These are phyloP conservation scores for Eucalyptus regnans DNA, from an alignment of 345 rosid species.

Conservation along the genomic window DNA sequence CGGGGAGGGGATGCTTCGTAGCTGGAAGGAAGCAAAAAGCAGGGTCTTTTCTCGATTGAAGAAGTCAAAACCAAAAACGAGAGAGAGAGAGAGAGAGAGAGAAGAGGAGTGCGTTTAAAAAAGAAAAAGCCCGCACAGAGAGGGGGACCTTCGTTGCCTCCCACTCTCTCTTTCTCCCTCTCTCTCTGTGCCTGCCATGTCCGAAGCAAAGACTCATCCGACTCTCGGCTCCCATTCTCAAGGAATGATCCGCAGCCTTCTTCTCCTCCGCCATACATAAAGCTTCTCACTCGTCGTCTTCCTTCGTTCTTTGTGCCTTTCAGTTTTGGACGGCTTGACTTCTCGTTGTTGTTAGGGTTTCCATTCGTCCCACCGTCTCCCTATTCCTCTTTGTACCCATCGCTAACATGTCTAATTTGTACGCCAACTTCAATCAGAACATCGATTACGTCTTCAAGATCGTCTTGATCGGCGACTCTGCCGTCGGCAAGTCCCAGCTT, in stretches of 20 bases:
- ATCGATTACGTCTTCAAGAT: conserved; percentile 61
- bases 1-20: neutral
- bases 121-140: neutral
- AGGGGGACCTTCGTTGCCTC: neutral
- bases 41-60: neutral
- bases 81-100: neutral
- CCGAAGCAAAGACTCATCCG: neutral
- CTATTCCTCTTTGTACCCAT: neutral
- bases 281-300: neutral
- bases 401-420: conserved; percentile 25
- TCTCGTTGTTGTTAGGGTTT: neutral
- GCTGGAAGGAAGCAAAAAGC: neutral
- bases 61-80: neutral
- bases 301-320: neutral
- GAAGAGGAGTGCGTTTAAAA: neutral
- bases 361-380: neutral
- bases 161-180: neutral
- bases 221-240: neutral
- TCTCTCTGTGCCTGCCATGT: neutral
- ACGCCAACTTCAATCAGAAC: conserved; percentile 32
- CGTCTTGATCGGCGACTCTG: conserved; percentile 60
- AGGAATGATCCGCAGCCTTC: neutral
- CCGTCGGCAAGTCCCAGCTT: conserved; percentile 70
- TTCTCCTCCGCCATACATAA: neutral
- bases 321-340: neutral